These are phyloP conservation scores for Prillingera fragicola DNA, from an alignment of 1,284 basidiomycete species.

Conservation along the genomic window DNA sequence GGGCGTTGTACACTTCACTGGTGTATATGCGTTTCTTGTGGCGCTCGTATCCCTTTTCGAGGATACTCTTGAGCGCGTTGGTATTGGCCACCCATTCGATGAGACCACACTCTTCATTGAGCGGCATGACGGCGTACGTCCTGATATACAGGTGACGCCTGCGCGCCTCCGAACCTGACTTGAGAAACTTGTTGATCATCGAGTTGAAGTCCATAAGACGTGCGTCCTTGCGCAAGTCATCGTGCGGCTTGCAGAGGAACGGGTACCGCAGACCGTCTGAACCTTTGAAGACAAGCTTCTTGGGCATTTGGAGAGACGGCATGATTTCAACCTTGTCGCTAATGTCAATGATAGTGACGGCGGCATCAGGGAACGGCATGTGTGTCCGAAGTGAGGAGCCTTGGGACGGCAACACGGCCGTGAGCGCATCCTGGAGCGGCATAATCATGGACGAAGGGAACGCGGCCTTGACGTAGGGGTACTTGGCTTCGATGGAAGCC, in stretches of 20 bases:
- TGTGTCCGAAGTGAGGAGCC: conserved; percentile 60
- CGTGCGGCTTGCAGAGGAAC: conserved; percentile 96
- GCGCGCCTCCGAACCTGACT: conserved; percentile 88
- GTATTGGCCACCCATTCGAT: conserved; percentile 99
- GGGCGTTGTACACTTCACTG: conserved; percentile 55
- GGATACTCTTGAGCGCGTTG: conserved; percentile 71
- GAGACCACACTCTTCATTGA: conserved; percentile 95
- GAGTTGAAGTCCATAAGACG: conserved; percentile 97
- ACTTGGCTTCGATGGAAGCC: conserved; percentile 49
- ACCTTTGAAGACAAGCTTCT: conserved; percentile 81
- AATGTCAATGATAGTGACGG: conserved; percentile 74
- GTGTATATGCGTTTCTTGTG: conserved; percentile 58
- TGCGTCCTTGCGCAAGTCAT: conserved; percentile 96
- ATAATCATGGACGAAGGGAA: conserved; percentile 69
- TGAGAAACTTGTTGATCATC: conserved; percentile 96
- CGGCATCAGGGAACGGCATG: conserved; percentile 72
- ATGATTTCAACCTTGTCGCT: conserved; percentile 90
- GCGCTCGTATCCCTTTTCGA: conserved; percentile 67
- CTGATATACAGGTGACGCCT: conserved; percentile 81
- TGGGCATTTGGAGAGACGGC: conserved; percentile 85
- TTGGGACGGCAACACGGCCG: conserved; percentile 73
- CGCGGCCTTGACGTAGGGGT: conserved; percentile 58
- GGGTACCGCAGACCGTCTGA: conserved; percentile 79
- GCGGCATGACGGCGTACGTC: conserved; percentile 91
- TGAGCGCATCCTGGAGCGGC: conserved; percentile 89